phyloP scores from a whole-genome alignment of 208 protist species.

The Blechomonas ayalai region DNA sequence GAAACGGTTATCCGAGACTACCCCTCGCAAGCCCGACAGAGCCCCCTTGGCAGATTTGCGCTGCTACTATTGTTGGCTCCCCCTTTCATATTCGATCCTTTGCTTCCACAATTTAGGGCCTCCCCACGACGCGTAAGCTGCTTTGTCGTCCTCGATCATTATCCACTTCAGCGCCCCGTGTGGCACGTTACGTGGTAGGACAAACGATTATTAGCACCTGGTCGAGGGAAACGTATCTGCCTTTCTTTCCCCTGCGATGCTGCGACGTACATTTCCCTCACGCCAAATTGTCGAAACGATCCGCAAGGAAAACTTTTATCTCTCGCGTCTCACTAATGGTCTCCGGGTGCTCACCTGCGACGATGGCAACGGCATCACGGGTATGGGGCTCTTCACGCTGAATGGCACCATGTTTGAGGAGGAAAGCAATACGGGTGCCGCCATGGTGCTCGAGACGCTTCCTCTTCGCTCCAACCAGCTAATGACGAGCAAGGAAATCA shows the following conservation, averaged over 20 bases:
- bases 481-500: conserved; percentile 43
- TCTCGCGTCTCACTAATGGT: conserved; percentile 68
- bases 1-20: too few relatives aligned
- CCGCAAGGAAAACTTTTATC: conserved; percentile 55
- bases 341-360: conserved; percentile 82
- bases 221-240: background rate
- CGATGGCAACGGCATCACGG: conserved; percentile 73
- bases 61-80: too few relatives aligned
- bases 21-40: too few relatives aligned
- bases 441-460: conserved; percentile 72
- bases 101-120: too few relatives aligned
- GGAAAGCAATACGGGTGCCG: conserved; percentile 36
- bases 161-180: too few relatives aligned
- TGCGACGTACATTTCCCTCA: conserved; percentile 19
- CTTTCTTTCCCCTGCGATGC: conserved; percentile 18
- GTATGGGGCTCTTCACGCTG: conserved; percentile 80
- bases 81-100: too few relatives aligned
- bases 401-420: conserved; percentile 83
- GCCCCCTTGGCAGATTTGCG: too few relatives aligned
- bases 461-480: conserved; percentile 60
- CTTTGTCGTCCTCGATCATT: too few relatives aligned
- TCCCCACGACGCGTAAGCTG: too few relatives aligned
- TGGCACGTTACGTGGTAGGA: too few relatives aligned
- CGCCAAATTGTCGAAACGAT: conserved; percentile 43
- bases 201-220: background rate